A percentile compares a stretch with the other conserved stretches of the same genome.
Evolutionary conservation across 768 basidiomycete genomes (phyloP).

Genomic region (Lactifluus rugatus): DNA sequence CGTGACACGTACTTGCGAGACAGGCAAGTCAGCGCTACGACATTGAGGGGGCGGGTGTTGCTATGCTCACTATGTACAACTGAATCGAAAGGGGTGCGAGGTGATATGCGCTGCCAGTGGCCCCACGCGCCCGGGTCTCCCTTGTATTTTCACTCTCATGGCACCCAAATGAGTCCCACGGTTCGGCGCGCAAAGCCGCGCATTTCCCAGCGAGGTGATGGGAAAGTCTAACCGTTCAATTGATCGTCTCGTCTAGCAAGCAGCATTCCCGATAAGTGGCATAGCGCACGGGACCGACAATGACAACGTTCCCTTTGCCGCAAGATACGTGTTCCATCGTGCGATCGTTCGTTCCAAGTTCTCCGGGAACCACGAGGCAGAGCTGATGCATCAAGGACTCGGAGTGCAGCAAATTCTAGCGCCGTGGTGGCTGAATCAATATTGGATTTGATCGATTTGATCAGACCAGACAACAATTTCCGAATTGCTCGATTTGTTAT

Average conservation of each 20-base stretch:
- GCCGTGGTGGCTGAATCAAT: no score
- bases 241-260: constrained; percentile 29
- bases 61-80: no score
- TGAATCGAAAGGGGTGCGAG: no score
- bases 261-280: constrained; percentile 52
- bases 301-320: constrained; percentile 56
- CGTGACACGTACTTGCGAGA: no score
- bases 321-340: constrained; percentile 66
- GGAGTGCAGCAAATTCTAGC: constrained; percentile 53
- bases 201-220: constrained; percentile 75
- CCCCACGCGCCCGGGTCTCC: no score
- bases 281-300: constrained; percentile 58
- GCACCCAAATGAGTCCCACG: constrained; percentile 45
- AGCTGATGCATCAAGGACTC: constrained; percentile 17
- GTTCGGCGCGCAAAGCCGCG: constrained; percentile 37
- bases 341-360: constrained; percentile 50
- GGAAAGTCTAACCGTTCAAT: constrained; percentile 73
- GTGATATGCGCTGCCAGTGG: no score
- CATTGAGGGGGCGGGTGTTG: no score
- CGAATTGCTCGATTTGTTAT: no score
- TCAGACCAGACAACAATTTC: no score
- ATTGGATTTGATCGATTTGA: no score
- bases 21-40: no score
- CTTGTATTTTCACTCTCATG: no score
- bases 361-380: constrained; percentile 23